Base-by-base conservation (phyloP, 352 stramenopile species). In the Pythium phragmiticola region DNA sequence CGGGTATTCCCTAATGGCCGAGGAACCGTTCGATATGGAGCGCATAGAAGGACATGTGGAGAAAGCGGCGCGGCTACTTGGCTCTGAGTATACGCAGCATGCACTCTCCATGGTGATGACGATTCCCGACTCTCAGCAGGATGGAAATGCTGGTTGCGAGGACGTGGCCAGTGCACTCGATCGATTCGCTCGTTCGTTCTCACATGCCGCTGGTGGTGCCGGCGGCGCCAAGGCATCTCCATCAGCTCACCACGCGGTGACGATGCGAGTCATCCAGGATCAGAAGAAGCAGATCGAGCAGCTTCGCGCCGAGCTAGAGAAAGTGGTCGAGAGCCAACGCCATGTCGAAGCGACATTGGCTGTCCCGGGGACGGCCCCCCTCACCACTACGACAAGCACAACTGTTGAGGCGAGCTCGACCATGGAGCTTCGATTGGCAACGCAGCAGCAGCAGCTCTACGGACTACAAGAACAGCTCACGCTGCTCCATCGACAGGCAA, bases 21-120 rank as follows among this genome's bases (percentile, higher is more conserved):
- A 89, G 33, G 80, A 90, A 13, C 79, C 79, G 0, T 69, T 89
- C 1, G 84, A 94, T 41, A 52, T 88, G 4, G 56, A 70, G 2
- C 69, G 49, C 0, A 70, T 83, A 0, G 70, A 75, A 11, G 51
- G 30, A 23, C 72, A 87, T 23, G 77, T 90, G 7, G 78, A 92
- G 17, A 83, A 80, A 54, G 75, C 90, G 7, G 69, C 76, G 17
- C 76, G 73, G 1, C 65, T 89, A 0, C 62, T 94, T 2, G 74
- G 70, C 1, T 90, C 82, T 0, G 82, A 92, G 41, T 87, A 89
- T 43, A 86, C 82, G 1, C 80, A 87, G 52, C 80, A 90, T 34
- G 78, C 90, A 41, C 58, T 92, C 13, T 61, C 64, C 0, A 62
- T 80, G 49, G 69, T 92, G 59, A 68, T 67, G 30, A 65, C 26